These are phyloP conservation scores for Aspergillus pseudoviridinutans DNA, from an alignment of 2,329 filamentous ascomycete species.

Conservation along the genomic window DNA sequence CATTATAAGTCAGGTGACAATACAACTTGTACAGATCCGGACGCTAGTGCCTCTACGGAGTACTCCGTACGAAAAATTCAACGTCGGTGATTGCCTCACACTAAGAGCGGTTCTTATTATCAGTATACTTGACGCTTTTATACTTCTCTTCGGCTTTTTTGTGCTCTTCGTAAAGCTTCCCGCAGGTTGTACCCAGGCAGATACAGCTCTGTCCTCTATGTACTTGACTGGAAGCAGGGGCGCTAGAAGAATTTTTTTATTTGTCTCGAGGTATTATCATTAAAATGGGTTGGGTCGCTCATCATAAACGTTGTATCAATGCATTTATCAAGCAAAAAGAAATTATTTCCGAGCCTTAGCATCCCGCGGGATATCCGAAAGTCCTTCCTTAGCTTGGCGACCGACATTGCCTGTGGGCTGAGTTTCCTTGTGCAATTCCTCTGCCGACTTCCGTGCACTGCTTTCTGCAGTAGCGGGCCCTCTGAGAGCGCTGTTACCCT, in stretches of 20 bases:
- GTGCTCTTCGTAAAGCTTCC: neutral
- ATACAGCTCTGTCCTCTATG: neutral
- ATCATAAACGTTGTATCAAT: neutral
- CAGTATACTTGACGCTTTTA: neutral
- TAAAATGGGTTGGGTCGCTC: neutral
- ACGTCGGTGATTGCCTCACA: neutral
- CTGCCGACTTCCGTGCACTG: conserved; percentile 46
- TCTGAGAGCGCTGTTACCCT: conserved; percentile 50
- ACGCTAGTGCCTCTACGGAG: neutral
- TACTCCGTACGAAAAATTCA: neutral
- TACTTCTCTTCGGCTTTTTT: neutral
- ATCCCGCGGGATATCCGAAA: conserved; percentile 57
- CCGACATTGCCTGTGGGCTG: conserved; percentile 50
- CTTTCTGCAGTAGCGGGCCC: conserved; percentile 58
- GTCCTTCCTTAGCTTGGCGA: conserved; percentile 57
- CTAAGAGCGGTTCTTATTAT: neutral
- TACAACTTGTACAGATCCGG: neutral
- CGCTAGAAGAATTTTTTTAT: neutral
- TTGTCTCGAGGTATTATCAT: neutral
- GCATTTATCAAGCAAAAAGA: neutral
- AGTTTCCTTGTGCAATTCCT: conserved; percentile 53
- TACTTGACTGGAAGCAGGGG: neutral
- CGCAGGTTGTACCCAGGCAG: neutral
- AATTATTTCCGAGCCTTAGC: conserved; percentile 47
- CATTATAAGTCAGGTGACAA: neutral